These are phyloP conservation scores for Saturnispora diversa DNA, from an alignment of 805 yeast species.

Conservation along the genomic window DNA sequence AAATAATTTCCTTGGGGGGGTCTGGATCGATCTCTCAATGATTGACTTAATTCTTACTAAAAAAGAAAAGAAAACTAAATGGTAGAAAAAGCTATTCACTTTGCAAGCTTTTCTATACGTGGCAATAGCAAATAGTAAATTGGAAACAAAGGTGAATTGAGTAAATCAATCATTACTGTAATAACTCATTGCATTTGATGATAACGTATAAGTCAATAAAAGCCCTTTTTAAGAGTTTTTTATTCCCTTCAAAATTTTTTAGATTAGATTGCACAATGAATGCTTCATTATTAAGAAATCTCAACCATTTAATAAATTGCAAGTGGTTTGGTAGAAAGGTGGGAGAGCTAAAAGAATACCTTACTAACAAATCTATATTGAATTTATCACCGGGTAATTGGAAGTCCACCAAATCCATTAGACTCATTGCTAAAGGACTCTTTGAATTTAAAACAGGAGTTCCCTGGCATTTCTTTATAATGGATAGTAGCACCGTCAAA, in stretches of 20 bases:
- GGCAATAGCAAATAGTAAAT: no score
- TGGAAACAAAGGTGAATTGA: no score
- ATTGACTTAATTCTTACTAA: no score
- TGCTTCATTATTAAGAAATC: conserved; percentile 4
- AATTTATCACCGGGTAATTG: background rate
- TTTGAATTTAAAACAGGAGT: conserved; percentile 7
- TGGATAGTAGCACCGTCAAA: conserved; percentile 12
- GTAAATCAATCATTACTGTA: no score
- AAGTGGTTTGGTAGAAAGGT: conserved; percentile 4
- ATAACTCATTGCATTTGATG: no score
- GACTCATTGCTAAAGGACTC: background rate
- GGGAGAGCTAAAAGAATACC: background rate
- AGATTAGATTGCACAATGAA: background rate
- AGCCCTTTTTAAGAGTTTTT: conserved; percentile 4
- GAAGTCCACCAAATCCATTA: background rate
- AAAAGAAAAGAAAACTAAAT: no score
- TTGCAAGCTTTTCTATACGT: no score
- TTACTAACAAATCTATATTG: background rate
- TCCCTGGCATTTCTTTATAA: conserved; percentile 14
- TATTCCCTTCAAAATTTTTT: background rate
- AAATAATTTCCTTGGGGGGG: no score
- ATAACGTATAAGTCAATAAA: conserved; percentile 7
- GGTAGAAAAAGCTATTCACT: no score
- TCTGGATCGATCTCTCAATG: no score
- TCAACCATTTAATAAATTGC: conserved; percentile 6